Base-by-base conservation (phyloP, 169 alveolate species). In the Plasmodium vivax region DNA sequence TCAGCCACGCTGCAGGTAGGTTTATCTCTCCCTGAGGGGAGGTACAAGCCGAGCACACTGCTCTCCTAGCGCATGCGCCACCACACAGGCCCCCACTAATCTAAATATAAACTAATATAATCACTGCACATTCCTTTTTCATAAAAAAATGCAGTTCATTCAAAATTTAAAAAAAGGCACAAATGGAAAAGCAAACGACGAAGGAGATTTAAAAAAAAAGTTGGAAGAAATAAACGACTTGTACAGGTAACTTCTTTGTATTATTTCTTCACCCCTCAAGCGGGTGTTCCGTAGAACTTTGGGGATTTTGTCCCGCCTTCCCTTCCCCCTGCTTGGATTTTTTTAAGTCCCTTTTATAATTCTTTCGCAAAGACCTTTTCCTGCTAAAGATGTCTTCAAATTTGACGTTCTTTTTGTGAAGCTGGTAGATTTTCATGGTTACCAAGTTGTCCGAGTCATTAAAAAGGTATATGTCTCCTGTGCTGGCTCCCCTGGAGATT, bases 361-460 rank as follows among this genome's bases (percentile, higher is more conserved):
- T 87, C 68, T 87, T 87, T 77, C 93, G 83, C 71, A 87, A 87
- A 12, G 93, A 87, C 82, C 93, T 74, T 87, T 87, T 87, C 62
- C 93, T 62, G 56, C 93, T 87, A 79, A 87, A 77, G 27, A 87
- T 75, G 41, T 87, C 93, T 79, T 87, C 93, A 87, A 87, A 87
- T 77, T 75, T 87, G 45, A 87, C 77, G 43, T 87, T 87, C 51
- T 87, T 87, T 87, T 87, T 87, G 51, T 87, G 93, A 58, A 87
- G 81, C 62, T 87, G 72, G 82, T 87, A 87, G 34, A 87, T 87
- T 77, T 87, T 87, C 43, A 41, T 87, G 19, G 93, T 87, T 43
- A 87, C 62, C 68, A 87, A 79, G 32, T 77, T 77, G 45, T 87
- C 85, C 8, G 80, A 36, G 71, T 87, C 32, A n/a, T 87, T 87